Evolutionary conservation across 1,284 basidiomycete genomes (phyloP), one percentile per base, ranked within the genome.

Genomic region (Ustilago hordei): DNA sequence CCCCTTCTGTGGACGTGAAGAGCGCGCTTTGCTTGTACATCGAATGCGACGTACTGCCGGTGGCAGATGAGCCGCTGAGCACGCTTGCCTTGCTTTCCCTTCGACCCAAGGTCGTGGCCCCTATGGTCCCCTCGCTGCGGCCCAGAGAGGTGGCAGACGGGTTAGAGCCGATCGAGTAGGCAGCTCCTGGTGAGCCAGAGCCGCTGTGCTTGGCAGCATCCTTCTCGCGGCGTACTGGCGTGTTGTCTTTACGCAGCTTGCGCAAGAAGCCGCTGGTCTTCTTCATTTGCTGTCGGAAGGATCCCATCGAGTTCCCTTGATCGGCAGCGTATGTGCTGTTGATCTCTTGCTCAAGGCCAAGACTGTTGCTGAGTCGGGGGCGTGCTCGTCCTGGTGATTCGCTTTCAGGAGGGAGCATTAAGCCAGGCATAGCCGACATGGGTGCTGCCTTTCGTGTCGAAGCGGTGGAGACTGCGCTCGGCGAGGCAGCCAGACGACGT

Each of bases 211-310:
- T 41, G 15, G 57, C 17, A 28, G 54, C 36, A 34, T 67, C 62
- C 34, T 57, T 55, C 15, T 66, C 58, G 41, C 64, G 55, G 62
- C 74, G 47, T 15, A 13, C 28, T 45, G 45, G 50, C 8, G 41
- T 53, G 50, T 31, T 57, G 39, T 71, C 75, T 12, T 73, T 76
- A 2, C 76, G 67, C 34, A 78, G 52, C 56, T 70, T 81, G 13
- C 70, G 72, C n/a, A 83, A 57, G 43, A 83, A 82, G 35, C 81
- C 80, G 60, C 81, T 81, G 2, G 82, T 84, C 66, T 84, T 84
- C 53, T 84, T 84, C 78, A 84, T 78, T 17, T 81, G 66, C 36
- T 81, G 75, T 17, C 71, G 75, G 57, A 83, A 81, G 7, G 67
- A 54, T 32, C 66, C 76, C 47, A 52, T 71, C 12, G 62, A 48